Percentiles rank a stretch among this genome's conserved stretches.
Evolutionary conservation across 805 yeast species (phyloP).

Genomic region (Pichia manshurica): DNA sequence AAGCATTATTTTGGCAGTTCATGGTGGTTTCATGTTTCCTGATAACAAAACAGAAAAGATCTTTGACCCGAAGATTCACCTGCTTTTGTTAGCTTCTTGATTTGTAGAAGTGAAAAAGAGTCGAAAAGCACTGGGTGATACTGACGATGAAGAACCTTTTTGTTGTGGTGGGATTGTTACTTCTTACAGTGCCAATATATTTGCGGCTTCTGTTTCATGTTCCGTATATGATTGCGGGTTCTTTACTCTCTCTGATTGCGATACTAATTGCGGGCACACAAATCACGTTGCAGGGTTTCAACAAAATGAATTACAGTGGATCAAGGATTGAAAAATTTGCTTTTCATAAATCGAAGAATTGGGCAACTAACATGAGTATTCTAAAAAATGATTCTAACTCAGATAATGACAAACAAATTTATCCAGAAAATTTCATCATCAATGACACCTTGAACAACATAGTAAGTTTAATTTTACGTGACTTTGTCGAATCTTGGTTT

Average conservation of each 20-base stretch:
- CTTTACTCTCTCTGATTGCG: slow-evolving; percentile 14
- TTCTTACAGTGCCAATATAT: slow-evolving; percentile 10
- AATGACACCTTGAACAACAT: slow-evolving; percentile 49
- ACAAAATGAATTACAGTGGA: not conserved
- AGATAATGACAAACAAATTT: slow-evolving; percentile 18
- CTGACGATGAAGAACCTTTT: not conserved
- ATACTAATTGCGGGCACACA: not conserved
- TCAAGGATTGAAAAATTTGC: slow-evolving; percentile 6
- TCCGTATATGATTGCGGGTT: slow-evolving; percentile 15
- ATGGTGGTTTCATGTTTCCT: no score
- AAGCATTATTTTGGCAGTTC: no score
- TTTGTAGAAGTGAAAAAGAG: no score
- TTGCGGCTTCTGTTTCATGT: slow-evolving; percentile 6
- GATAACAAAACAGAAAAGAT: no score
- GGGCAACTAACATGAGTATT: slow-evolving; percentile 25
- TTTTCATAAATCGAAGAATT: slow-evolving; percentile 24
- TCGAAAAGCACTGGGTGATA: no score
- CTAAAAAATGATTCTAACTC: slow-evolving; percentile 15
- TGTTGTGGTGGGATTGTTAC: not conserved
- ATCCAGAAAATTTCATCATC: slow-evolving; percentile 45
- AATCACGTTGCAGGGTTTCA: not conserved
- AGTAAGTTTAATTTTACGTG: slow-evolving; percentile 41
- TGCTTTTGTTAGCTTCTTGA: no score
- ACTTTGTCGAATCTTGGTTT: slow-evolving; percentile 58
- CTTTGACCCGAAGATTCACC: no score